Evolutionary conservation across 2,329 filamentous ascomycete genomes (phyloP), one percentile per base, ranked within the genome.

Genomic region (Aspergillus tubingensis): DNA sequence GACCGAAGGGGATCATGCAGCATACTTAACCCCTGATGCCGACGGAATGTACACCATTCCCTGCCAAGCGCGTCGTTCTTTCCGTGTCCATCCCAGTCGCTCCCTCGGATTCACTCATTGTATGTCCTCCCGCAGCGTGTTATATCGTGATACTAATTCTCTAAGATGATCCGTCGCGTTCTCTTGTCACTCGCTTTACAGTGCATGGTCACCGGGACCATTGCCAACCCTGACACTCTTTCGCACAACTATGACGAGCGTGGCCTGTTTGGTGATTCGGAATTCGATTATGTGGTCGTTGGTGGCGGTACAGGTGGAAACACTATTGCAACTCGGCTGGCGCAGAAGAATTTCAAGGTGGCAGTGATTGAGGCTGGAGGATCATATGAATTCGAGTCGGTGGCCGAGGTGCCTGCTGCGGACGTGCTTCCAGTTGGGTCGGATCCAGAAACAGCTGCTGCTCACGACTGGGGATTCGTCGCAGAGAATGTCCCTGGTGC

Each of bases 311-410:
- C 70, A 0, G 68, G 66, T 5, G 73, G 73, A 1, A 66, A 54
- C 44, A 63, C 64, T 10, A 48, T 74, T 2, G 70, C 70, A 7
- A 70, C 66, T 1, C 63, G 69, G 13, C 59, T 74, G 19, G 71
- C 72, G 5, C 62, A 72, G 54, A 59, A 63, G 3, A 41, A 57
- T 0, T 65, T 67, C 47, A 63, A 56, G 5, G 72, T 74, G 3
- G 72, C 69, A 0, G 32, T 75, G 27, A 58, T 74, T 1, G 73
- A 75, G 51, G 71, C 71, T 2, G 73, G 71, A 3, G 65, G 64
- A 0, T 44, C 63, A 5, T 76, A 76, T 32, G 70, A 76, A 43
- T 2, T 61, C 1, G 41, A 66, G 25, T 70, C 70, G 4, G 17
- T 71, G 21, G 65, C 65, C 3, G 65, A 55, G 6, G 54, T 70